A percentile compares a stretch with the other conserved stretches of the same genome.
Conservation (phyloP, 352 stramenopile genomes). For the Pythium brachiatum region DNA sequence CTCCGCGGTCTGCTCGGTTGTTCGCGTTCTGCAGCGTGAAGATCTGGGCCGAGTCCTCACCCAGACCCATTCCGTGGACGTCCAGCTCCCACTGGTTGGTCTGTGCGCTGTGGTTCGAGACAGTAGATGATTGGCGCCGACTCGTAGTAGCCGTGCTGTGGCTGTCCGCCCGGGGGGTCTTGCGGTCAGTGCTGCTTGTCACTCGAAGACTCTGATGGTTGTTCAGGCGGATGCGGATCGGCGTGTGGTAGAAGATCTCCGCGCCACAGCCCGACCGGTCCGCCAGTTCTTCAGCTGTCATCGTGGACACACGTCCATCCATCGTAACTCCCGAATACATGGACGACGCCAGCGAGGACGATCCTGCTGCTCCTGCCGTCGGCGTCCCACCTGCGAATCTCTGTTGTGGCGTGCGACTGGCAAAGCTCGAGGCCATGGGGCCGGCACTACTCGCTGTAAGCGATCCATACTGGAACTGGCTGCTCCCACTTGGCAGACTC, state of each 20-base stretch:
- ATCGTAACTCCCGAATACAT: constrained; percentile 14
- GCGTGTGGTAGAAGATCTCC: constrained; percentile 71
- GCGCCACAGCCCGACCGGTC: constrained; percentile 65
- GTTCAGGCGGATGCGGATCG: constrained; percentile 62
- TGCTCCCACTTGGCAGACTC: constrained; percentile 17
- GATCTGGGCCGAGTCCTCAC: constrained; percentile 72
- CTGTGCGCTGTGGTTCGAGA: neutral
- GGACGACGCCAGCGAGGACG: constrained; percentile 4
- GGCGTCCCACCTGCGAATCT: neutral
- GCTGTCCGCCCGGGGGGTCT: constrained; percentile 5
- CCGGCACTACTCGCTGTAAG: neutral
- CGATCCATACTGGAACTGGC: constrained; percentile 17
- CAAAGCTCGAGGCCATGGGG: constrained; percentile 22
- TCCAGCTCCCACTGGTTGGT: constrained; percentile 33
- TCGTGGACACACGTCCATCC: constrained; percentile 25
- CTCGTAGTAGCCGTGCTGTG: constrained; percentile 3
- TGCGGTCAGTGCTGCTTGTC: constrained; percentile 11
- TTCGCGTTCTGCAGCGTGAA: constrained; percentile 79
- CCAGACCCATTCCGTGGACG: constrained; percentile 56
- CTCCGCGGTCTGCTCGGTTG: constrained; percentile 59
- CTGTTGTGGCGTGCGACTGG: constrained; percentile 17
- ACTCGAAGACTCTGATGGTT: constrained; percentile 72
- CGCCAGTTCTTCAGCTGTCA: constrained; percentile 34
- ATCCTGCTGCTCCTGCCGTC: neutral
- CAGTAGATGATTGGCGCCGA: constrained; percentile 13